Evolutionary conservation across 140 eudicot species (phyloP), one percentile per base, ranked within the genome.

Genomic region (Erigeron philadelphicus): DNA sequence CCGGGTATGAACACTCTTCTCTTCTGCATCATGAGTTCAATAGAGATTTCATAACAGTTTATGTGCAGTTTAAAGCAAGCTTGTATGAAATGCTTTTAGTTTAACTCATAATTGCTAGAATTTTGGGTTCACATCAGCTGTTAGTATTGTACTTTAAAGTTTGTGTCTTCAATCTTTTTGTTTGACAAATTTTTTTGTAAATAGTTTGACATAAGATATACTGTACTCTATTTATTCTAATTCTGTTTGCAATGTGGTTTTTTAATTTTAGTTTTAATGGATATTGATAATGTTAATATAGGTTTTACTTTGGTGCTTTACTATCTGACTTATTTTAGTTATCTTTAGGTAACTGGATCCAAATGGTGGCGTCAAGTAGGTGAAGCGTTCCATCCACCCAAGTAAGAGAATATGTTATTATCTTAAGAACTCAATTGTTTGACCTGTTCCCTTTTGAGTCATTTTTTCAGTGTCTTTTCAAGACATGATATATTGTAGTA

Each of bases 281-380:
- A 48, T 31, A 48, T 13, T 49, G 21, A 61, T 59, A 61, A 72
- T 60, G 15, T 2, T 35, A 75, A 16, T 8, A 57, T 64, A 44
- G 46, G 38, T 31, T 1, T 2, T 31, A 31, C 31, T 58, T 21
- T 0, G 44, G 64, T 55, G 18, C 38, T 13, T 41, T 73, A 64
- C 48, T 45, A 46, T 35, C 41, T 25, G 40, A 41, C 61, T 42
- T 42, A 35, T 59, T 67, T 38, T 66, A 60, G 16, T 1, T 65
- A 68, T 69, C 53, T 76, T 38, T 59, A 91, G 98, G 96, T 91
- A 19, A 91, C 96, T 48, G 94, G 85, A 55, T 54, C 87, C 70
- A 88, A 91, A 81, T 74, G 86, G 72, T 91, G 98, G 98, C 84
- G 98, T 67, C 95, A 88, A 81, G 89, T 91, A 19, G 98, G 98